Base-by-base conservation (phyloP, 2,329 filamentous ascomycete species). In the Aureobasidium lini region DNA sequence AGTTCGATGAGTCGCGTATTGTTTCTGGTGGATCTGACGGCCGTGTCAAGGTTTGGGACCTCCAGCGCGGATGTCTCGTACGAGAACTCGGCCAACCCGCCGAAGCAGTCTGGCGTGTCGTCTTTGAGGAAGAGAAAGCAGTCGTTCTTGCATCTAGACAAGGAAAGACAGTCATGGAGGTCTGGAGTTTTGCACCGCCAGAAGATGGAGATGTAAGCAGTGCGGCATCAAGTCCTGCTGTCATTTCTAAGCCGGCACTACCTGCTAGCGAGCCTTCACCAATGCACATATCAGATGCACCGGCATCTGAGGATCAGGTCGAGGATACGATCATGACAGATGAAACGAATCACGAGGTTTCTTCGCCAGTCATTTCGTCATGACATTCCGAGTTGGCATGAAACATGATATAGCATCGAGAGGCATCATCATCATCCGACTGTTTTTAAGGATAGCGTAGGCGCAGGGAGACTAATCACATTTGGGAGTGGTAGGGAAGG, bases 91-190 rank as follows among this genome's bases (percentile, higher is more conserved):
- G 93, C 48, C 86, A 88, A 18, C 91, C 93, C 57, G 90, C 93
- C 0, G 93, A 99, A 70, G 92, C 93, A 15, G 94, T 99, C 0
- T 99, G 94, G 94, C 84, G 94, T 61, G 93, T 99, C 36, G 94
- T 95, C 0, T 99, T 99, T 71, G 94, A 99, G 70, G 93, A 96
- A 65, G 94, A 99, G 74, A 97, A 96, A 73, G 95, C 93, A 61
- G 93, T 99, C 32, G 93, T 96, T 34, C 89, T 99, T 80, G 94
- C 94, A 8, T 87, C 90, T 67, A 83, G 93, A 62, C 84, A 84
- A 56, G 87, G 86, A 59, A 85, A 92, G 63, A 97, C 95, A 0
- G 88, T 97, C 63, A 99, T 99, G 94, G 94, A 99, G 86, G 93
- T 95, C 7, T 63, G 60, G 62, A 62, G 53, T 47, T 63, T 63